A percentile compares a stretch with the other conserved stretches of the same genome.
These are phyloP conservation scores for Xylaria sp. DNA, from an alignment of 2,329 filamentous ascomycete genomes.

Conservation along the genomic window DNA sequence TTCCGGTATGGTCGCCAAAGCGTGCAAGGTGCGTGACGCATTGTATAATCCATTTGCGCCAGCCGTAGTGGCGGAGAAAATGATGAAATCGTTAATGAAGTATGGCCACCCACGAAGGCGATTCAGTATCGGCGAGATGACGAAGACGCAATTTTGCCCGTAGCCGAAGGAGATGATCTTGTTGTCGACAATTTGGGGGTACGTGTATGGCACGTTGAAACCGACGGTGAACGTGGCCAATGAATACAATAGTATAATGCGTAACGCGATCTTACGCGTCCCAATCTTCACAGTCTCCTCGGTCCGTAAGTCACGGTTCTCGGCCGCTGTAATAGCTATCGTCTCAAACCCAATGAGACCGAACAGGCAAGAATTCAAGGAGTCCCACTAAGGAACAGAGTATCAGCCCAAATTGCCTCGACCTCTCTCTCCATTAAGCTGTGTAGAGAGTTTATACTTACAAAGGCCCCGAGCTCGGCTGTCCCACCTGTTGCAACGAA, in stretches of 20 bases:
- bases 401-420: not conserved
- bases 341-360: conserved; percentile 81
- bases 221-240: conserved; percentile 56
- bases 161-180: conserved; percentile 35
- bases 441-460: conserved; percentile 4
- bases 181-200: conserved; percentile 28
- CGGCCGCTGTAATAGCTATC: conserved; percentile 79
- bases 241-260: conserved; percentile 58
- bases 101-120: conserved; percentile 13
- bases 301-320: conserved; percentile 55
- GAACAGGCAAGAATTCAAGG: conserved; percentile 56
- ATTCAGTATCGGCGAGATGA: conserved; percentile 18
- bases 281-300: conserved; percentile 59
- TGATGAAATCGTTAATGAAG: conserved; percentile 19
- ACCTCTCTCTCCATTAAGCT: not conserved
- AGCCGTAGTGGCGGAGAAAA: conserved; percentile 17
- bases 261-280: conserved; percentile 44
- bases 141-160: conserved; percentile 22
- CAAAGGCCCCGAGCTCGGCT: conserved; percentile 50
- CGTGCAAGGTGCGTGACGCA: conserved; percentile 17
- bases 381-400: conserved; percentile 50
- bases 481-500: conserved; percentile 44
- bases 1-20: conserved; percentile 19
- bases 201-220: conserved; percentile 55
- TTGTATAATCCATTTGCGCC: conserved; percentile 15